phyloP scores from a whole-genome alignment of 1,284 basidiomycete species.

The Ganoderma boninense region DNA sequence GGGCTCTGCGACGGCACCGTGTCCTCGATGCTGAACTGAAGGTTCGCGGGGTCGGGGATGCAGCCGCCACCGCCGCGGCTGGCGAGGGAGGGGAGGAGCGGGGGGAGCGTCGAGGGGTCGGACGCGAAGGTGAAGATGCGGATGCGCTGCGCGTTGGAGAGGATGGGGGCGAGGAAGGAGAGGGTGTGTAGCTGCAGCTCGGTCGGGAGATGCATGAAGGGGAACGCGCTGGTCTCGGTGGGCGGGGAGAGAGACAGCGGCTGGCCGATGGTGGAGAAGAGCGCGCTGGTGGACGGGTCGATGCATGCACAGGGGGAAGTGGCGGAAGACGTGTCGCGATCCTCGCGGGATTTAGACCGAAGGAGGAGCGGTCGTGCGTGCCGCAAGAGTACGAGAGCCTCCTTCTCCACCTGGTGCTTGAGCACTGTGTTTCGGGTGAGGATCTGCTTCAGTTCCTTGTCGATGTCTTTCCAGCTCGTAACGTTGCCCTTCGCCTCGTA shows the following conservation, averaged over 20 bases:
- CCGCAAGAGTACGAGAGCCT: conserved; percentile 60
- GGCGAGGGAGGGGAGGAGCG: conserved; percentile 46
- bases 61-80: conserved; percentile 31
- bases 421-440: conserved; percentile 58
- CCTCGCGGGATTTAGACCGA: conserved; percentile 25
- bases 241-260: conserved; percentile 18
- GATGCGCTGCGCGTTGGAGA: conserved; percentile 63
- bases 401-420: conserved; percentile 53
- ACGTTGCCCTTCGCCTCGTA: conserved; percentile 14
- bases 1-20: conserved; percentile 13
- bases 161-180: conserved; percentile 62
- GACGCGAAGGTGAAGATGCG: conserved; percentile 66
- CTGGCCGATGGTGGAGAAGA: conserved; percentile 30
- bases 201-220: conserved; percentile 57
- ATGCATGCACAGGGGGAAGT: conserved; percentile 23
- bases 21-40: conserved; percentile 31
- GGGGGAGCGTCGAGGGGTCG: conserved; percentile 62
- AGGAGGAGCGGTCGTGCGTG: conserved; percentile 61
- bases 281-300: conserved; percentile 17
- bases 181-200: conserved; percentile 70
- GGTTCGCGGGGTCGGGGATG: conserved; percentile 46
- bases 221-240: conserved; percentile 34
- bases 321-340: not conserved
- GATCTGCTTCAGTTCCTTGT: conserved; percentile 48
- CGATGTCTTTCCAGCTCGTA: conserved; percentile 47